Evolutionary conservation across 345 rosid genomes (phyloP).

Genomic region (Brassica cretica): DNA sequence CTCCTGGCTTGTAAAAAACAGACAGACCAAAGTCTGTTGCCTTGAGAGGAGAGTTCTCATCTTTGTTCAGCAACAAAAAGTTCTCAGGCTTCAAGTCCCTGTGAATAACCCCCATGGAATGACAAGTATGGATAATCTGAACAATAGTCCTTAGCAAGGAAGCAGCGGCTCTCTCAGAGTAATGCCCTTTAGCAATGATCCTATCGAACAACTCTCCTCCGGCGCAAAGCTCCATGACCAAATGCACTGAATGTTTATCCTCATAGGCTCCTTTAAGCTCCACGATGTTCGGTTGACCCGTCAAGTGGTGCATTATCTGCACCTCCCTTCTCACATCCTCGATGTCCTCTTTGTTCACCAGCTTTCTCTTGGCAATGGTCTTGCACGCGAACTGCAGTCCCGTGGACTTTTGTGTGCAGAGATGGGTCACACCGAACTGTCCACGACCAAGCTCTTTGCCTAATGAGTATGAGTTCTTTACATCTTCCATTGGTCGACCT

Average conservation of each 20-base stretch:
- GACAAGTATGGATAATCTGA: slow-evolving; percentile 83
- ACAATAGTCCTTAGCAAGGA: slow-evolving; percentile 82
- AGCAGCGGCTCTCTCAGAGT: slow-evolving; percentile 89
- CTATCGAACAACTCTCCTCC: slow-evolving; percentile 93
- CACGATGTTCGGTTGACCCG: slow-evolving; percentile 85
- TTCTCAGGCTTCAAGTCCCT: slow-evolving; percentile 97
- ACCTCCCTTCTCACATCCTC: slow-evolving; percentile 94
- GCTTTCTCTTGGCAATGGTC: slow-evolving; percentile 84
- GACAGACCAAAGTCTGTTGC: slow-evolving; percentile 93
- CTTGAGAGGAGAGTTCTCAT: slow-evolving; percentile 81
- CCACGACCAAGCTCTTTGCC: slow-evolving; percentile 94
- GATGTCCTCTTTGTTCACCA: slow-evolving; percentile 82
- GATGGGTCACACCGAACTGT: slow-evolving; percentile 85
- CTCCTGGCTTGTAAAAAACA: slow-evolving; percentile 94
- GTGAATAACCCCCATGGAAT: slow-evolving; percentile 94
- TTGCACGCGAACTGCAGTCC: slow-evolving; percentile 89
- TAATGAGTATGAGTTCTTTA: slow-evolving; percentile 58
- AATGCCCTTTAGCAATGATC: slow-evolving; percentile 91
- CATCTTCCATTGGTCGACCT: slow-evolving; percentile 91
- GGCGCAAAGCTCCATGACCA: slow-evolving; percentile 94
- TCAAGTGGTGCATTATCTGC: slow-evolving; percentile 89
- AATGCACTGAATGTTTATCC: slow-evolving; percentile 89
- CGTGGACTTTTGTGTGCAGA: slow-evolving; percentile 69
- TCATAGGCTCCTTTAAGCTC: slow-evolving; percentile 94
- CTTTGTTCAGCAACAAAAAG: slow-evolving; percentile 73